Base-by-base conservation (phyloP, 345 rosid genomes). In the Syzygium jambos region DNA sequence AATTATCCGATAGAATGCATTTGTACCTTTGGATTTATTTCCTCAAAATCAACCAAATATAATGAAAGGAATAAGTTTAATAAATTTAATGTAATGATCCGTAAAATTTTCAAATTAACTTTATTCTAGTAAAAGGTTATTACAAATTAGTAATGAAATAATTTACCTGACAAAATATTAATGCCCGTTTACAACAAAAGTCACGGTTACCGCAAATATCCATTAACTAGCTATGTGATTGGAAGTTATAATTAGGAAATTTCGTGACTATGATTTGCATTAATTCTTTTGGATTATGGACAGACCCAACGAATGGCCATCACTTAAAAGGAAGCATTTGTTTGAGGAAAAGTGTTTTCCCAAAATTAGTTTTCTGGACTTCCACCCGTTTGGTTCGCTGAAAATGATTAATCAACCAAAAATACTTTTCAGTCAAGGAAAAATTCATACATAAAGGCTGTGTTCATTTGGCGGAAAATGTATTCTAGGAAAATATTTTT, bases 191-290 rank as follows among this genome's bases (percentile, higher is more conserved):
- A 16, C 15, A 54, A 68, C 7, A 68, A 34, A 30, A 68, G 12
- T 68, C 6, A 30, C 0, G 8, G 0, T 68, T 8, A 17, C 22
- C 1, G 3, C 3, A 4, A 34, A 34, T 5, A 17, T 17, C 34
- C 13, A 5, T 34, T 9, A 4, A 0, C 25, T 34, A 17, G 3
- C 43, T 16, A 68, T 34, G 46, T 1, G 13, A 17, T 17, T 34
- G 30, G 23, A 30, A 68, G 13, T 30, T 34, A 21, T 68, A 2
- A 34, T 34, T 68, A 46, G 17, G 78, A 68, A 34, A 17, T 34
- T 68, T 68, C 25, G 17, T 68, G 78, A 68, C 25, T 16, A 17
- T 4, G 78, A 29, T 17, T 68, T 68, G 78, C 19, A 61, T 61
- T 25, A 10, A 57, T 57, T 57, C 13, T 61, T 57, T 61, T 61